Percentiles rank a stretch among this genome's conserved stretches.
Evolutionary conservation across 2,329 filamentous ascomycete species (phyloP).

Genomic region (Lecanosticta acicola): DNA sequence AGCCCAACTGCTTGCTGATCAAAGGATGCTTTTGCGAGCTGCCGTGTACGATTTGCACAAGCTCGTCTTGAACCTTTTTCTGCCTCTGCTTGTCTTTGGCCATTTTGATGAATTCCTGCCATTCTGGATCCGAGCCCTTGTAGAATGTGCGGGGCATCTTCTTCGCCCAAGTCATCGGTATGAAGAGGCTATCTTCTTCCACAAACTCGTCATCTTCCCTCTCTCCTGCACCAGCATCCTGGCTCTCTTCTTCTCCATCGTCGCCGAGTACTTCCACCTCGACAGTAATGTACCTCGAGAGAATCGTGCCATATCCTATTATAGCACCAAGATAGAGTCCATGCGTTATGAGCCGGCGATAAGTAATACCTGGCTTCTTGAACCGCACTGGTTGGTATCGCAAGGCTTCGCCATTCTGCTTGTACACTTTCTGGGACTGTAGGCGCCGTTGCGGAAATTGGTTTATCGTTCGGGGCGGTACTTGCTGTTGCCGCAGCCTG

Average conservation of each 20-base stretch:
- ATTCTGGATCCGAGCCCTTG: constrained; percentile 49
- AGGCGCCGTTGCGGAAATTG: constrained; percentile 10
- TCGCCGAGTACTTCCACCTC: constrained; percentile 28
- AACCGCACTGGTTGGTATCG: constrained; percentile 36
- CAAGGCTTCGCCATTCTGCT: constrained; percentile 20
- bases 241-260: constrained; percentile 17
- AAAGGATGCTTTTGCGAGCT: constrained; percentile 28
- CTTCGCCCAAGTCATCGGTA: constrained; percentile 45
- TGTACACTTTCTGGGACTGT: constrained; percentile 13
- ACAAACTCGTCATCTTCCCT: constrained; percentile 32
- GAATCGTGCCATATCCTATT: constrained; percentile 21
- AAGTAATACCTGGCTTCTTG: constrained; percentile 32
- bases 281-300: constrained; percentile 25
- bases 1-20: constrained; percentile 33
- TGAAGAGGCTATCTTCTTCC: constrained; percentile 40
- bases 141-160: constrained; percentile 40
- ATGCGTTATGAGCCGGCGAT: constrained; percentile 21
- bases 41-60: constrained; percentile 34
- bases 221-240: constrained; percentile 21
- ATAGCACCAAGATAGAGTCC: constrained; percentile 20
- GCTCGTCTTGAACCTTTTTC: constrained; percentile 37
- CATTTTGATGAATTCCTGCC: constrained; percentile 47
- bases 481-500: constrained; percentile 25
- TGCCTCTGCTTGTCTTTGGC: constrained; percentile 39
- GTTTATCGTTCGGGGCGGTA: constrained; percentile 7